These are phyloP conservation scores for Aspergillus ostianus DNA, from an alignment of 495 filamentous ascomycete species.

Conservation along the genomic window DNA sequence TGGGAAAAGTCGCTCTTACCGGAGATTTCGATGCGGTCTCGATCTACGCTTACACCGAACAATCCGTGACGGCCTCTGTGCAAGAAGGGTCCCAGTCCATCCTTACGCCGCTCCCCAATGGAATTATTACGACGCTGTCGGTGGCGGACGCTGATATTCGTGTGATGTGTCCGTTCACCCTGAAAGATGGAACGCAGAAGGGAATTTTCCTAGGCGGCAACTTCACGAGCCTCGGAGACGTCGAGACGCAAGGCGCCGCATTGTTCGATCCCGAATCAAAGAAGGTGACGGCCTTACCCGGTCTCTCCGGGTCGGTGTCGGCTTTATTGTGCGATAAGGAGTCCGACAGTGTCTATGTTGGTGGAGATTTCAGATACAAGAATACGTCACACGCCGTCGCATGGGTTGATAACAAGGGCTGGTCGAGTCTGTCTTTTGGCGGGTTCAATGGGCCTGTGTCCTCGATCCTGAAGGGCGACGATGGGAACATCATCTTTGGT, in stretches of 20 bases:
- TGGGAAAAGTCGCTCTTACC: conserved; percentile 82
- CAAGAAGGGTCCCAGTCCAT: conserved; percentile 80
- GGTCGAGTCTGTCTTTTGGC: conserved; percentile 83
- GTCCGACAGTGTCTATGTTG: conserved; percentile 85
- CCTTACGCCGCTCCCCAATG: conserved; percentile 81
- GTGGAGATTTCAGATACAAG: conserved; percentile 74
- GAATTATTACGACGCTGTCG: conserved; percentile 69
- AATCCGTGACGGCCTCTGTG: conserved; percentile 63
- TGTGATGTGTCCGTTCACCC: conserved; percentile 79
- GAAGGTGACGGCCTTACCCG: conserved; percentile 66
- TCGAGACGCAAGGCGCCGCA: conserved; percentile 75
- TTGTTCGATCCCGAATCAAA: conserved; percentile 70
- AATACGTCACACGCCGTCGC: conserved; percentile 87
- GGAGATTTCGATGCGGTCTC: conserved; percentile 92
- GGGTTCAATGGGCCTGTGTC: conserved; percentile 94
- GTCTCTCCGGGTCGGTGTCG: conserved; percentile 77
- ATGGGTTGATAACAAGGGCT: conserved; percentile 67
- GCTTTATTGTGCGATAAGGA: conserved; percentile 79
- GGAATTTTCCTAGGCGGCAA: conserved; percentile 89
- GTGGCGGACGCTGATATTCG: conserved; percentile 78
- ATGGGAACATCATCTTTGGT: conserved; percentile 86
- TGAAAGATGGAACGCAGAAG: conserved; percentile 61
- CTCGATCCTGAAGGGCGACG: conserved; percentile 74
- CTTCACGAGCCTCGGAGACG: conserved; percentile 85
- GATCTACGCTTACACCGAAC: conserved; percentile 78